Conservation (phyloP, 2,329 filamentous ascomycete genomes). For the Diaporthe nobilis region DNA sequence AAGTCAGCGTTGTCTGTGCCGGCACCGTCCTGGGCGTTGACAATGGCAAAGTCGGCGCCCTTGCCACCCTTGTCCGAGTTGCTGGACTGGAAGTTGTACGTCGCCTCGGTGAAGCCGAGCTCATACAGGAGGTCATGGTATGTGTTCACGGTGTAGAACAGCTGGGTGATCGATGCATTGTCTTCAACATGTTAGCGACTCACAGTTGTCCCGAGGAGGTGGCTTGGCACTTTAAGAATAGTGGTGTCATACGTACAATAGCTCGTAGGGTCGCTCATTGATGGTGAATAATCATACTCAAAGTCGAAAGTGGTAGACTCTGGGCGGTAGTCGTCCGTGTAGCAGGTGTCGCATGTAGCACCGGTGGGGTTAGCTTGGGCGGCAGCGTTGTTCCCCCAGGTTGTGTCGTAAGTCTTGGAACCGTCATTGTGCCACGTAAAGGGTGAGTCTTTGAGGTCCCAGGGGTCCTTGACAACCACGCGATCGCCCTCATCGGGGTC, state of each 20-base stretch:
- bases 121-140: slow-evolving; percentile 72
- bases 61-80: slow-evolving; percentile 67
- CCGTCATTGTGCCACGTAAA: slow-evolving; percentile 69
- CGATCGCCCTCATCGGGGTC: slow-evolving; percentile 64
- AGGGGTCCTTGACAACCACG: slow-evolving; percentile 61
- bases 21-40: slow-evolving; percentile 70
- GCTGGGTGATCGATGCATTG: slow-evolving; percentile 64
- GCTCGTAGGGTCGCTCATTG: slow-evolving; percentile 50
- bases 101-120: slow-evolving; percentile 70
- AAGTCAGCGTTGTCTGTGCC: slow-evolving; percentile 72
- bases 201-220: rapidly evolving
- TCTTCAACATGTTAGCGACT: neutral
- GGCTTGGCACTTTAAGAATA: slow-evolving; percentile 69
- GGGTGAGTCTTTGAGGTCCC: slow-evolving; percentile 60
- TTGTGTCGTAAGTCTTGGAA: slow-evolving; percentile 62
- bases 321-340: slow-evolving; percentile 67
- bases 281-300: slow-evolving; percentile 58
- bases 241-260: slow-evolving; percentile 70
- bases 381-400: slow-evolving; percentile 71
- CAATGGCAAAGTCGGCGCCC: slow-evolving; percentile 66
- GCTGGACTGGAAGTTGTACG: slow-evolving; percentile 72
- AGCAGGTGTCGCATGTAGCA: slow-evolving; percentile 51
- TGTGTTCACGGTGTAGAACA: slow-evolving; percentile 72
- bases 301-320: slow-evolving; percentile 59
- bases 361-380: slow-evolving; percentile 67